Evolutionary conservation across 2,329 filamentous ascomycete species (phyloP), one percentile per base, ranked within the genome.

Genomic region (Xylaria arbuscula): DNA sequence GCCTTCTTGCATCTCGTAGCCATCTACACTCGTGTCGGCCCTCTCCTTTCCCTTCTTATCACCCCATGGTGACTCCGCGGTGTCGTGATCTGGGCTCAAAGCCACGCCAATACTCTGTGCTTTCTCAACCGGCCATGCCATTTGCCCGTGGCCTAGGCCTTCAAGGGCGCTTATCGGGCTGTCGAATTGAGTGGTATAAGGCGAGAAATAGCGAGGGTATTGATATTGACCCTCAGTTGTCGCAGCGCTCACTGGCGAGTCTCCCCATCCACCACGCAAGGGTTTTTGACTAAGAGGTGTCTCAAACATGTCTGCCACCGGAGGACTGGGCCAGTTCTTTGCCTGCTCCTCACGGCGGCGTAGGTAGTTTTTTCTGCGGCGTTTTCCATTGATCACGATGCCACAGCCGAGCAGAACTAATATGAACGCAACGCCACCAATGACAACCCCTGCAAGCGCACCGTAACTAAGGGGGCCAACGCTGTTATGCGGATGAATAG

Each of bases 141-240:
- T 76, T 10, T 72, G 70, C 0, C 75, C 73, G 1, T 72, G 65
- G 22, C 75, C 73, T 1, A 72, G 65, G 19, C 75, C 42, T 19
- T 84, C 83, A 0, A 77, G 78, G 0, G 79, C 83, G 62, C 81
- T 86, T 67, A 87, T 81, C 0, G 88, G 88, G 73, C 87, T 89
- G 76, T 81, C 87, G 78, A 84, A 89, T 67, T 88, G 86, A 48
- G 87, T 88, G 22, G 81, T 83, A 74, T 90, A 90, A 0, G 88
- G 88, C 3, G 87, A 89, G 70, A 88, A 84, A 77, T 89, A 88
- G 7, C 81, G 83, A 0, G 81, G 78, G 70, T 81, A 82, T 0
- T 73, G 67, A 78, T 78, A 70, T 15, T 64, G 45, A 22, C 68
- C 60, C 2, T 69, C 68, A 54, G 84, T 81, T 1, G 81, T 81